phyloP scores from a whole-genome alignment of 108 stramenopile genomes.

The Cyclostephanos invisitatus region DNA sequence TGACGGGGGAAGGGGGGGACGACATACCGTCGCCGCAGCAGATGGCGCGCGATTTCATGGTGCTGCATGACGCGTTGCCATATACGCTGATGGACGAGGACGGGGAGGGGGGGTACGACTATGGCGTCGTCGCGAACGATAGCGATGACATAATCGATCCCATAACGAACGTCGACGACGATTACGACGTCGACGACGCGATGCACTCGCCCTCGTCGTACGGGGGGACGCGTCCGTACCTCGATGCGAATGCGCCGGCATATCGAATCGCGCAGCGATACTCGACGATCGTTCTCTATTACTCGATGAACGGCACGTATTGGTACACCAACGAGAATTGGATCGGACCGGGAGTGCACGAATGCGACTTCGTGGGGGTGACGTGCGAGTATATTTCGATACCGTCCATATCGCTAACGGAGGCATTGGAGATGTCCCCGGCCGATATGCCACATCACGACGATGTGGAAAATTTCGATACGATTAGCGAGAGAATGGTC shows the following conservation, averaged over 20 bases:
- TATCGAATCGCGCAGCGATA: constrained; percentile 52
- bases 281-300: constrained; percentile 37
- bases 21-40: constrained; percentile 23
- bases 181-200: background rate
- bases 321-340: constrained; percentile 30
- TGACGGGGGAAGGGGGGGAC: background rate
- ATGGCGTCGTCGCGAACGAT: background rate
- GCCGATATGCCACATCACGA: constrained; percentile 29
- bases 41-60: constrained; percentile 37
- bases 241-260: constrained; percentile 20
- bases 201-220: background rate
- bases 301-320: constrained; percentile 41
- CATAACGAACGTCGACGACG: background rate
- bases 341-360: constrained; percentile 42
- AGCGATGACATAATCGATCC: constrained; percentile 4
- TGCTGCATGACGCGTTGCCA: constrained; percentile 26
- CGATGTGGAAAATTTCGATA: no score
- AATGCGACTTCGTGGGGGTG: constrained; percentile 46
- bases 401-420: constrained; percentile 40
- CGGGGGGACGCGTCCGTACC: constrained; percentile 13
- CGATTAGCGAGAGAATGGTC: constrained; percentile 35
- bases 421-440: constrained; percentile 23
- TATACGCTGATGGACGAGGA: constrained; percentile 21
- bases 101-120: constrained; percentile 16
- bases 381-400: constrained; percentile 40